Conservation (phyloP, 305 asterid species). For the Fraxinus latifolia region DNA sequence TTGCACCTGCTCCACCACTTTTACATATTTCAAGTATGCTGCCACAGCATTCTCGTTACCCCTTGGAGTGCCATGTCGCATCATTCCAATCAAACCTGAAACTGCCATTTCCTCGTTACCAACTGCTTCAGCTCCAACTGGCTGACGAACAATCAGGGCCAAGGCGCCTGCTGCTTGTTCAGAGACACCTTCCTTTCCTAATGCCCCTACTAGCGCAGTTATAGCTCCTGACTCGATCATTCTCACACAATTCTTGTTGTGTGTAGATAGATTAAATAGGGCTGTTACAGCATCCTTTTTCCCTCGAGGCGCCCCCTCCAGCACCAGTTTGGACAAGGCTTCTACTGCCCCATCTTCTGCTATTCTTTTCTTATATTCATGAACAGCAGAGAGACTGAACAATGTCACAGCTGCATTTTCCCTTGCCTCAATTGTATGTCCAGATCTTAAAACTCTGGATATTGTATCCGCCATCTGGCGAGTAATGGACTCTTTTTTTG, state of each 20-base stretch:
- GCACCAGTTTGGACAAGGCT: too few species aligned
- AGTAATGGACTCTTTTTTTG: too few species aligned
- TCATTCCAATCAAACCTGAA: constrained; percentile 57
- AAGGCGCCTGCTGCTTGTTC: constrained; percentile 92
- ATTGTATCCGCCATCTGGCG: too few species aligned
- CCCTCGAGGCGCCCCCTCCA: too few species aligned
- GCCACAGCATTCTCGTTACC: constrained; percentile 90
- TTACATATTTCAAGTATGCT: constrained; percentile 70
- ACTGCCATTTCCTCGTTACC: constrained; percentile 62
- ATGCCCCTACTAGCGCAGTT: constrained; percentile 50
- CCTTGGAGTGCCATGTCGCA: constrained; percentile 75
- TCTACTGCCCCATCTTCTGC: too few species aligned
- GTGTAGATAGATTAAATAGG: constrained; percentile 72
- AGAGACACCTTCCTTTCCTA: constrained; percentile 58
- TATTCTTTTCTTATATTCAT: too few species aligned
- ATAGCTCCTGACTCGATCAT: constrained; percentile 81
- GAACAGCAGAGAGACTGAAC: too few species aligned
- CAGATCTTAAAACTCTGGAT: too few species aligned
- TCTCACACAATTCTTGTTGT: constrained; percentile 27
- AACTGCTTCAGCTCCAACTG: constrained; percentile 68
- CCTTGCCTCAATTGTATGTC: too few species aligned
- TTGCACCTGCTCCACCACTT: constrained; percentile 64
- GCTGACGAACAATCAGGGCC: constrained; percentile 68
- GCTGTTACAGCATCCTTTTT: constrained; percentile 54
- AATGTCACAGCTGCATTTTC: too few species aligned